phyloP scores from a whole-genome alignment of 169 alveolate genomes.

The Haemoproteus tartakovskyi region DNA sequence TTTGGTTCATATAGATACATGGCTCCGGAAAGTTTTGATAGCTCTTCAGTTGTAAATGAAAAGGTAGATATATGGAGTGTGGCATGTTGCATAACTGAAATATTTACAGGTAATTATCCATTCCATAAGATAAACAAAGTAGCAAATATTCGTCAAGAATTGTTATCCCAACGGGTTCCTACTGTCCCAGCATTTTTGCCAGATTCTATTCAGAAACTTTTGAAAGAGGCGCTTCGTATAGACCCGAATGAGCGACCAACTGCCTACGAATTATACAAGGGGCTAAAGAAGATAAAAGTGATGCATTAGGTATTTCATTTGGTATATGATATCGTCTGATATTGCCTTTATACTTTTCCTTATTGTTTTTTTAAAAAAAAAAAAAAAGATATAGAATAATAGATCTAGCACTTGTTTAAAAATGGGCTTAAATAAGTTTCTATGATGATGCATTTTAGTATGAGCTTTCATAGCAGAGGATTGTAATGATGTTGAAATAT shows the following conservation, averaged over 20 bases:
- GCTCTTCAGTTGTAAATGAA: constrained; percentile 46
- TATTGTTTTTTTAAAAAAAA: too few relatives aligned
- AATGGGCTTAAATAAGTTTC: too few relatives aligned
- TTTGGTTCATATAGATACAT: constrained; percentile 64
- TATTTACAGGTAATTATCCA: constrained; percentile 59
- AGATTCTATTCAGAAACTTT: constrained; percentile 27
- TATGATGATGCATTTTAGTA: too few relatives aligned
- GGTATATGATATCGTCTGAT: too few relatives aligned
- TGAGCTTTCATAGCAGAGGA: too few relatives aligned
- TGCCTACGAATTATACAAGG: constrained; percentile 50
- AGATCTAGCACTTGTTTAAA: too few relatives aligned
- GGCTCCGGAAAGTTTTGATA: constrained; percentile 64
- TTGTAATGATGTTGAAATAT: too few relatives aligned
- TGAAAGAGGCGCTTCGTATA: constrained; percentile 24
- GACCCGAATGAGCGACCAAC: constrained; percentile 45
- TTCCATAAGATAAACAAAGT: constrained; percentile 32
- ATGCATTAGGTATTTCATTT: too few relatives aligned
- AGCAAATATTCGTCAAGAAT: constrained; percentile 46
- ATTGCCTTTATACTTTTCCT: too few relatives aligned
- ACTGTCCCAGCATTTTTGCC: constrained; percentile 40
- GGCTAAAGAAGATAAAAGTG: constrained; percentile 47
- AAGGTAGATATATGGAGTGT: constrained; percentile 59
- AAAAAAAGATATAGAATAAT: too few relatives aligned
- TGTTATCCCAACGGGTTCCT: constrained; percentile 21
- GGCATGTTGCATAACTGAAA: constrained; percentile 57